Evolutionary conservation across 2,329 filamentous ascomycete genomes (phyloP), one percentile per base, ranked within the genome.

Genomic region (Neofusicoccum umdonicola): DNA sequence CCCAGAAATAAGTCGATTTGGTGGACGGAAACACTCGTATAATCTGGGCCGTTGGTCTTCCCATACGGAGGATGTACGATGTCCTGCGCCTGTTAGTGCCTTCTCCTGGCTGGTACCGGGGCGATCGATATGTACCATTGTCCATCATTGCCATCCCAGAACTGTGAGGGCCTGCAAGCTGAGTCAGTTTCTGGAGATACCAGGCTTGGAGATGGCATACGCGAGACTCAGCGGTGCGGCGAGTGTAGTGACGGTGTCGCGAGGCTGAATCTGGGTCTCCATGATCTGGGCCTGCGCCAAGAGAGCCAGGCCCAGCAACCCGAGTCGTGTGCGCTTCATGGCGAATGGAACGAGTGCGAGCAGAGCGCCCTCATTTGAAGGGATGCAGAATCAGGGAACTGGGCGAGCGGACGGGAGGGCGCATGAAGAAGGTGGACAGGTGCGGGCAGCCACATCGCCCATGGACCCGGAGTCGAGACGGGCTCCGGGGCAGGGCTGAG

Each of bases 81-180:
- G 60, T 50, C 60, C 60, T 62, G 15, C 3, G 15, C 8, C 7
- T 3, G 17, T 19, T 13, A 48, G 37, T 31, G 8, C 17, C 17
- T 15, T 4, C 6, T 39, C 6, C 12, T 9, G 42, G 6, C 13
- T 22, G 42, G 5, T 22, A 3, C 17, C 12, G 6, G 8, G 15
- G 4, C 27, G 41, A 5, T 4, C 4, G 2, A n/a, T 6, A 37
- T 3, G 13, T 39, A 62, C 60, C 60, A 62, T 34, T 19, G 47
- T 1, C 60, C 60, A 44, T 62, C 60, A 2, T 42, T 41, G 13
- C 60, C 60, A 13, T 52, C 47, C 60, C 60, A 62, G 15, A 8
- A 42, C 37, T 62, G 60, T 4, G 60, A 62, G 1, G 34, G 19
- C 15, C 60, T 51, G 22, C 1, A 8, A 15, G 7, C 7, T 8